Evolutionary conservation across 2,329 filamentous ascomycete species (phyloP).

Genomic region (Penicillium polonicum): DNA sequence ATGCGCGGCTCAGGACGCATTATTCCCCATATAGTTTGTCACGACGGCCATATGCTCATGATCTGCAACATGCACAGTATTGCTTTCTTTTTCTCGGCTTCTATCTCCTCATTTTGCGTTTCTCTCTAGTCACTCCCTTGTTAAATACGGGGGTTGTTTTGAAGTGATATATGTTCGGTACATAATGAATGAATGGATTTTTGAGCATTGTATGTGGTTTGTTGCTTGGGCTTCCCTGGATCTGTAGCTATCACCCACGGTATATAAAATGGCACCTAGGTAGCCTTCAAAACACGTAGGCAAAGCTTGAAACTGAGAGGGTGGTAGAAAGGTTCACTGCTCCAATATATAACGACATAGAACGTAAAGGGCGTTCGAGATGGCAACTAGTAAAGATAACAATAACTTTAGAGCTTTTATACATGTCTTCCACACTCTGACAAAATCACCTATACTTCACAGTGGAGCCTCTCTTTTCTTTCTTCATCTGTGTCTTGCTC

Average conservation of each 20-base stretch:
- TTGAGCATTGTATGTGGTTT: neutral
- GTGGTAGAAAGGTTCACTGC: neutral
- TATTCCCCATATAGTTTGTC: slow-evolving; percentile 40
- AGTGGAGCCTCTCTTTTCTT: slow-evolving; percentile 51
- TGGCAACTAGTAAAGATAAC: neutral
- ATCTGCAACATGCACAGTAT: slow-evolving; percentile 27
- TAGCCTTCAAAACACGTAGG: neutral
- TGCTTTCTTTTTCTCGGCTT: slow-evolving; percentile 19
- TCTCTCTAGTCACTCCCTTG: slow-evolving; percentile 2
- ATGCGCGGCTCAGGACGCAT: slow-evolving; percentile 23
- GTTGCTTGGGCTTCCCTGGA: neutral
- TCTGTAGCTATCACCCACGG: neutral
- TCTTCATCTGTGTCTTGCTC: slow-evolving; percentile 55
- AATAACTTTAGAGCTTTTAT: slow-evolving; percentile 1
- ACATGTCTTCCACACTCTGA: slow-evolving; percentile 4
- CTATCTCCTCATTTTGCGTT: slow-evolving; percentile 8
- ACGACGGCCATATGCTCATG: slow-evolving; percentile 27
- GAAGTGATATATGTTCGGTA: slow-evolving; percentile 14
- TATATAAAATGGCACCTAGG: neutral
- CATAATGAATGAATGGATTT: slow-evolving; percentile 15
- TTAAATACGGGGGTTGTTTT: slow-evolving; percentile 6
- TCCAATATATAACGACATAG: neutral
- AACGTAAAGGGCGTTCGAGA: neutral
- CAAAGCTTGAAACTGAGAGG: neutral
- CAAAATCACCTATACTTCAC: slow-evolving; percentile 42